Evolutionary conservation across 1,284 basidiomycete genomes (phyloP).

Genomic region (Malassezia brasiliensis): DNA sequence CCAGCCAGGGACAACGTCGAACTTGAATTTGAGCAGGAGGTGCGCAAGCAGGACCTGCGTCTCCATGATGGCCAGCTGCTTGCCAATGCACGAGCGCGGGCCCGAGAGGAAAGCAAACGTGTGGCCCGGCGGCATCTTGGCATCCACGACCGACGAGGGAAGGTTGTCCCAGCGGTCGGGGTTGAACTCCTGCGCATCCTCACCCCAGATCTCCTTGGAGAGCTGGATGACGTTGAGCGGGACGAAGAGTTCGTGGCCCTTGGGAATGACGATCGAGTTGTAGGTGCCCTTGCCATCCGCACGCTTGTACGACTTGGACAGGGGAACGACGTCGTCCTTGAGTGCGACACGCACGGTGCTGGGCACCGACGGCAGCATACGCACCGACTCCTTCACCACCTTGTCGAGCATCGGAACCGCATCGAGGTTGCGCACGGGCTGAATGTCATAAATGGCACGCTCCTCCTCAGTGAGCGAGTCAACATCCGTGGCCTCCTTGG

Average conservation of each 20-base stretch:
- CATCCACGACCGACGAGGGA: slow-evolving; percentile 18
- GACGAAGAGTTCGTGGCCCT: slow-evolving; percentile 30
- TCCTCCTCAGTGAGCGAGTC: slow-evolving; percentile 19
- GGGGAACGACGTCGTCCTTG: slow-evolving; percentile 25
- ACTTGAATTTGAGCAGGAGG: slow-evolving; percentile 15
- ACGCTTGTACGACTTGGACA: slow-evolving; percentile 43
- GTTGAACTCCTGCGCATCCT: slow-evolving; percentile 31
- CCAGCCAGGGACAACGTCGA: slow-evolving; percentile 17
- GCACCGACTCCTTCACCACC: slow-evolving; percentile 31
- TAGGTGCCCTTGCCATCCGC: slow-evolving; percentile 41
- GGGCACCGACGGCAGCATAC: slow-evolving; percentile 34
- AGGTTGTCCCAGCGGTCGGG: slow-evolving; percentile 37
- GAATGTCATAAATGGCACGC: slow-evolving; percentile 16
- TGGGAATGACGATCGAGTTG: slow-evolving; percentile 24
- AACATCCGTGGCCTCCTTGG: slow-evolving; percentile 11
- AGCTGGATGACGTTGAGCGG: slow-evolving; percentile 32
- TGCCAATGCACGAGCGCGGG: slow-evolving; percentile 17
- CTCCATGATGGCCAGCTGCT: slow-evolving; percentile 15
- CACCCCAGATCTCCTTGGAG: slow-evolving; percentile 28
- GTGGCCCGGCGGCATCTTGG: slow-evolving; percentile 20
- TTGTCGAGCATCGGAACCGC: slow-evolving; percentile 30
- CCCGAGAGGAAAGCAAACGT: slow-evolving; percentile 17
- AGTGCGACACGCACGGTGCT: slow-evolving; percentile 30
- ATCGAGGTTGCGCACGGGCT: slow-evolving; percentile 23
- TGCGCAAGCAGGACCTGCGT: slow-evolving; percentile 16